These are phyloP conservation scores for Wickerhamiella occidentalis DNA, from an alignment of 805 yeast species.

Conservation along the genomic window DNA sequence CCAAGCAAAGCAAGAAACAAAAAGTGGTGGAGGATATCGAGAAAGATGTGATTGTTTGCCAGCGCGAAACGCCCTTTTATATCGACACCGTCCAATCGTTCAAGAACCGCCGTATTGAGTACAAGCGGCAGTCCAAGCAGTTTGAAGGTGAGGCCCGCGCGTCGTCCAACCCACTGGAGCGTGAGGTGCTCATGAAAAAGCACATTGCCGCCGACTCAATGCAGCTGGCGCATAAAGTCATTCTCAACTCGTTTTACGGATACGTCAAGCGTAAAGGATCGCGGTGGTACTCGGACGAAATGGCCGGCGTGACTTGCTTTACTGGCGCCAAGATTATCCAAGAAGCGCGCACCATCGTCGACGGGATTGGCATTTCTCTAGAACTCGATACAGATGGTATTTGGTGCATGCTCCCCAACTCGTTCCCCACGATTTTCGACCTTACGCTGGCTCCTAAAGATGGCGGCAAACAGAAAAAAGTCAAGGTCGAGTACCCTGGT, in stretches of 20 bases:
- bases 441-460: background rate
- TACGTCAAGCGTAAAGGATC: constrained; percentile 99
- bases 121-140: constrained; percentile 81
- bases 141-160: constrained; percentile 85
- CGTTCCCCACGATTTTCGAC: constrained; percentile 69
- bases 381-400: constrained; percentile 98
- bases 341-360: constrained; percentile 87
- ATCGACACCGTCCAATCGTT: constrained; percentile 88
- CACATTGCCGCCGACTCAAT: constrained; percentile 85
- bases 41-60: constrained; percentile 90
- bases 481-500: constrained; percentile 81
- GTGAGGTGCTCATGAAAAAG: constrained; percentile 42
- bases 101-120: constrained; percentile 92
- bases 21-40: constrained; percentile 75
- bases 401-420: constrained; percentile 92
- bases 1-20: constrained; percentile 69
- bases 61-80: constrained; percentile 93
- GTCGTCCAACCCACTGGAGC: constrained; percentile 1
- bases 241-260: constrained; percentile 91
- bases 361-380: constrained; percentile 84
- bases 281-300: constrained; percentile 98
- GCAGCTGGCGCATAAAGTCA: constrained; percentile 94
- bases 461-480: constrained; percentile 44
- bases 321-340: constrained; percentile 98
- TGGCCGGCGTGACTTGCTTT: constrained; percentile 98